Evolutionary conservation across 768 basidiomycete genomes (phyloP).

Genomic region (Tulasnella sp.): DNA sequence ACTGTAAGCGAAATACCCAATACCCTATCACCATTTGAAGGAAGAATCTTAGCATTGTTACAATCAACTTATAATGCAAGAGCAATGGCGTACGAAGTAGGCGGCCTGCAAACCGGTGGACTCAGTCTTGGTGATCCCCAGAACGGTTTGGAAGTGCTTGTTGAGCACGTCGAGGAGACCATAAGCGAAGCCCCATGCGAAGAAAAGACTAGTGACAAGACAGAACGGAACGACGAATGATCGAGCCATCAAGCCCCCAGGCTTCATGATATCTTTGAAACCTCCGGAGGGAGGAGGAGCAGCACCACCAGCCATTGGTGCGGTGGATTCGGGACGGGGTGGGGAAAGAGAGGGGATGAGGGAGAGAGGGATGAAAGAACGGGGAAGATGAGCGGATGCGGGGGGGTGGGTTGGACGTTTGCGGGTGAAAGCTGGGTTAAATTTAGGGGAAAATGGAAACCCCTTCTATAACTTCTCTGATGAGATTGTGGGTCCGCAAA

Average conservation of each 20-base stretch:
- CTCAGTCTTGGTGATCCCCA: conserved; percentile 31
- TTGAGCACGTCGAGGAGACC: conserved; percentile 24
- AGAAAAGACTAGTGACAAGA: conserved; percentile 28
- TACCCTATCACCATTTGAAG: conserved; percentile 30
- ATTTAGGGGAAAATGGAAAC: no score
- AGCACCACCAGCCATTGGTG: not conserved
- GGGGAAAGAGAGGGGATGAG: not conserved
- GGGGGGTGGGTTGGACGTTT: not conserved
- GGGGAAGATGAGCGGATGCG: not conserved
- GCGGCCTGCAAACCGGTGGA: conserved; percentile 30
- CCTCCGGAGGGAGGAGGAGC: not conserved
- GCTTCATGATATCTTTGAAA: not conserved
- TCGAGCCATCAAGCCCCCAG: conserved; percentile 7
- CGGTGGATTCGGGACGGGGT: not conserved
- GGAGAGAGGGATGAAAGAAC: not conserved
- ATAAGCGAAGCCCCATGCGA: conserved; percentile 17
- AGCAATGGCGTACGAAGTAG: conserved; percentile 19
- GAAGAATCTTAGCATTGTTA: conserved; percentile 31
- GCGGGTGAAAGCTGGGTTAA: no score
- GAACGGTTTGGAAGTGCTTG: conserved; percentile 28
- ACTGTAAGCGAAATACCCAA: conserved; percentile 16
- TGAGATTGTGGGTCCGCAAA: no score
- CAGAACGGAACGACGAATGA: conserved; percentile 27
- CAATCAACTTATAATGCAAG: conserved; percentile 32
- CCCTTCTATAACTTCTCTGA: no score